Evolutionary conservation across 768 basidiomycete species (phyloP).

Genomic region (Trametes punicea): DNA sequence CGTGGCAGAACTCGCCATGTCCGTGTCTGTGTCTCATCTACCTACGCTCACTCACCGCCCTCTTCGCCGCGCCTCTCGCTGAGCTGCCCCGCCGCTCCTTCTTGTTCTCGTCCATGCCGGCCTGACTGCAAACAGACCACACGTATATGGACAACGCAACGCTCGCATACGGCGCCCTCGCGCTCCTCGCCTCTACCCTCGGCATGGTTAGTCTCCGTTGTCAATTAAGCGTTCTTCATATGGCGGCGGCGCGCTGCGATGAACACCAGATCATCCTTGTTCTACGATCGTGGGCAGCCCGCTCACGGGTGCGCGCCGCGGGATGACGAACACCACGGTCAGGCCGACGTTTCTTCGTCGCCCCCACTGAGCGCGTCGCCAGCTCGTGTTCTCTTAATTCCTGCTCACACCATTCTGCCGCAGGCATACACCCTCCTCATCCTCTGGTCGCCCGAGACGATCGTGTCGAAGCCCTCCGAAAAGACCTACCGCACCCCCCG

Average conservation of each 20-base stretch:
- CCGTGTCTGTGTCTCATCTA: background rate
- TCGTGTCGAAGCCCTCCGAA: slow-evolving; percentile 63
- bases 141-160: slow-evolving; percentile 22
- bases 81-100: background rate
- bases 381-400: slow-evolving; percentile 12
- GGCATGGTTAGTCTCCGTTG: slow-evolving; percentile 23
- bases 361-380: slow-evolving; percentile 37
- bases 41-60: background rate
- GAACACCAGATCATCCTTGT: slow-evolving; percentile 85
- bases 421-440: slow-evolving; percentile 71
- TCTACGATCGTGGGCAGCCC: slow-evolving; percentile 70
- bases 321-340: slow-evolving; percentile 64
- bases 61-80: background rate
- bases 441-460: slow-evolving; percentile 69
- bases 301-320: slow-evolving; percentile 45
- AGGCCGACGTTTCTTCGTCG: slow-evolving; percentile 32
- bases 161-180: slow-evolving; percentile 18
- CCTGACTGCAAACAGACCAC: background rate
- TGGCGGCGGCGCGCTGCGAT: slow-evolving; percentile 40
- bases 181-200: slow-evolving; percentile 20
- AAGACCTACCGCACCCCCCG: slow-evolving; percentile 58
- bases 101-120: slow-evolving; percentile 4
- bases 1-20: slow-evolving; percentile 4
- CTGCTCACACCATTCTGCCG: slow-evolving; percentile 14
- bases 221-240: background rate